Percentiles rank a stretch among this genome's conserved stretches.
phyloP scores from a whole-genome alignment of 306 rosid genomes.

The Glycine latifolia region DNA sequence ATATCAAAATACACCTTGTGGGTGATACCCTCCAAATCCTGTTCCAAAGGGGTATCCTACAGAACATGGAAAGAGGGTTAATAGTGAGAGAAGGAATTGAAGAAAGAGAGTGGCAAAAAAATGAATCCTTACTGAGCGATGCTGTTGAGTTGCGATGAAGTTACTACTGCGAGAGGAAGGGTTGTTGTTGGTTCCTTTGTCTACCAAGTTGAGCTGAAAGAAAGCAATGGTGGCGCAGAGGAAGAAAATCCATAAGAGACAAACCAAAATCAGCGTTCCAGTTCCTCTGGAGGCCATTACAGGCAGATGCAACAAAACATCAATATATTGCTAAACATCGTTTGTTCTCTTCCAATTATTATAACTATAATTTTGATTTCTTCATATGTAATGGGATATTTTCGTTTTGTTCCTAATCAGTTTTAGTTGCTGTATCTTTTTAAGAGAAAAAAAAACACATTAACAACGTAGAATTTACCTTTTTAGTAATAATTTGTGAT shows the following conservation, averaged over 20 bases:
- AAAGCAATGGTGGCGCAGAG: constrained; percentile 57
- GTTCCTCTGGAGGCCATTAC: constrained; percentile 42
- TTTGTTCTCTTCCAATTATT: neutral
- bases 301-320: neutral
- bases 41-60: constrained; percentile 39
- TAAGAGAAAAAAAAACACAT: too few species aligned
- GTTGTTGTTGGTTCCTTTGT: constrained; percentile 1
- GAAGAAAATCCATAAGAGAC: constrained; percentile 50
- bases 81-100: neutral
- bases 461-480: too few species aligned
- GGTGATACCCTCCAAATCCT: constrained; percentile 54
- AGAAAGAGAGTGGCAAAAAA: neutral
- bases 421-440: too few species aligned
- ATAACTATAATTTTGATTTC: neutral
- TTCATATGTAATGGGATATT: neutral
- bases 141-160: neutral
- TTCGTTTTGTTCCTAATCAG: neutral
- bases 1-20: constrained; percentile 56
- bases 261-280: constrained; percentile 29
- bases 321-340: neutral
- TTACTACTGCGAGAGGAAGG: neutral
- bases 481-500: too few species aligned
- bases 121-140: constrained; percentile 38
- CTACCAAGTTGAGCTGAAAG: constrained; percentile 55
- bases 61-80: constrained; percentile 1